phyloP scores from a whole-genome alignment of 768 basidiomycete species.

The Suillus paluster region DNA sequence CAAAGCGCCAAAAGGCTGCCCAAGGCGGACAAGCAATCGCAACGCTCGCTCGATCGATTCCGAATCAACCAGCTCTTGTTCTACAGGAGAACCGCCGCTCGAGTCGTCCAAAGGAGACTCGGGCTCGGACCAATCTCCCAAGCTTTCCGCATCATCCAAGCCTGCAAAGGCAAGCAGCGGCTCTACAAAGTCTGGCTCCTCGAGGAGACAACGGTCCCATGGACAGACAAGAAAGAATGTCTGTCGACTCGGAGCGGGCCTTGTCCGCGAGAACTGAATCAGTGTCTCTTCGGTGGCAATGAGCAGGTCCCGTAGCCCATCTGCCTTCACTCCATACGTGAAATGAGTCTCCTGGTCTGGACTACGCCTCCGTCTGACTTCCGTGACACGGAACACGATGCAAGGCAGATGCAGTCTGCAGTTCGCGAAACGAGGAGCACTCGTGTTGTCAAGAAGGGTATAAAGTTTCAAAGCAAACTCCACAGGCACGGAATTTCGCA shows the following conservation, averaged over 20 bases:
- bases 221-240: conserved; percentile 13
- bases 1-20: conserved; percentile 7
- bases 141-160: neutral
- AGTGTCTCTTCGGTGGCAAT: neutral
- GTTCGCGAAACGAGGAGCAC: conserved; percentile 8
- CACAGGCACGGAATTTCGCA: neutral
- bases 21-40: conserved; percentile 10
- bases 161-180: too few species aligned
- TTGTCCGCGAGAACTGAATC: neutral
- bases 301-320: neutral
- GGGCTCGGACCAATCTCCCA: neutral
- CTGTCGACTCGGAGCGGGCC: neutral
- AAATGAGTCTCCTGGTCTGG: neutral
- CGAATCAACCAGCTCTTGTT: neutral
- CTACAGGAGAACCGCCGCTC: neutral
- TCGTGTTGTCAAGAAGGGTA: conserved; percentile 1
- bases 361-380: neutral
- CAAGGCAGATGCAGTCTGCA: conserved; percentile 12
- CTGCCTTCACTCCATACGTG: neutral
- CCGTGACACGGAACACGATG: conserved; percentile 10
- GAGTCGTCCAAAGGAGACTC: neutral
- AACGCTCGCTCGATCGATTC: neutral
- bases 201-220: conserved; percentile 14
- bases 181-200: neutral
- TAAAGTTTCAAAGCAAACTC: conserved; percentile 1